These are phyloP conservation scores for Volvox africanus DNA, from an alignment of 139 green algal species.

Conservation along the genomic window DNA sequence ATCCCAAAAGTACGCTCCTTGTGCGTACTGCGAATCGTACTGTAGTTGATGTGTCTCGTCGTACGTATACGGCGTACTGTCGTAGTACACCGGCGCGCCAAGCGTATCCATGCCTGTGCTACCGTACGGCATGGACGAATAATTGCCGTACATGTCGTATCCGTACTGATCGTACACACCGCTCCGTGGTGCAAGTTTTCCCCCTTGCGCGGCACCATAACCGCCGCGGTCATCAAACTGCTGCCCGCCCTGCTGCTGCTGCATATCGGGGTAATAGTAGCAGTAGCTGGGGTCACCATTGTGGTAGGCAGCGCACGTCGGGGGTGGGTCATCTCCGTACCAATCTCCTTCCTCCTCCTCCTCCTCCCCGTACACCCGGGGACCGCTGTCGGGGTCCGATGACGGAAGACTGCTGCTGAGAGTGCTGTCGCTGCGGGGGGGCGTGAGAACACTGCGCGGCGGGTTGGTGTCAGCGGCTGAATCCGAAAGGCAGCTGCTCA, in stretches of 20 bases:
- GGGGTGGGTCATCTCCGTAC: neutral
- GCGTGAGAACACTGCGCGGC: neutral
- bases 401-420: constrained; percentile 9
- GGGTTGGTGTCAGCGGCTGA: neutral
- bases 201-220: neutral
- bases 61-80: neutral
- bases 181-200: neutral
- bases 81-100: constrained; percentile 8
- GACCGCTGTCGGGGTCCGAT: neutral
- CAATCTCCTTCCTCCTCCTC: neutral
- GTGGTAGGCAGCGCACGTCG: neutral
- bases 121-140: neutral
- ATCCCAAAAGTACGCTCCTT: constrained; percentile 8
- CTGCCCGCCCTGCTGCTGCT: neutral
- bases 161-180: neutral
- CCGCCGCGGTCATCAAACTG: neutral
- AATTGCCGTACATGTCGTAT: neutral
- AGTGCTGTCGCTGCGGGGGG: neutral
- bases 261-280: neutral
- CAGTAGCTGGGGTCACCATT: neutral
- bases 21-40: neutral
- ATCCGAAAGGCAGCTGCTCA: neutral
- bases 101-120: neutral
- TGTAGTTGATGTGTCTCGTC: neutral
- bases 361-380: neutral